These are phyloP conservation scores for Rhododendron griersonianum DNA, from an alignment of 148 eudicot genomes.

Conservation along the genomic window DNA sequence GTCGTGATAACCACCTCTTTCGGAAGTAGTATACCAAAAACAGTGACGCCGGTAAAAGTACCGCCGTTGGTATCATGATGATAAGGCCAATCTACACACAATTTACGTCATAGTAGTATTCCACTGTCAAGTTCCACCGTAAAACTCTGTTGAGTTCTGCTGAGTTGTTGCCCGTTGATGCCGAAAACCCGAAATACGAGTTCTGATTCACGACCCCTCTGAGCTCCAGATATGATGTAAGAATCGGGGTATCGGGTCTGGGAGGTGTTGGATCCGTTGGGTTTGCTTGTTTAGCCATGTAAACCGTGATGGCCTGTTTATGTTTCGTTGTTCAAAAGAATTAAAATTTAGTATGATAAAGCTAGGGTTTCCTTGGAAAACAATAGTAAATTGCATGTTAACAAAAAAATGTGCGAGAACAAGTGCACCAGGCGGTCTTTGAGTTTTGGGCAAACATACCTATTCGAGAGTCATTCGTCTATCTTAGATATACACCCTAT, in stretches of 20 bases:
- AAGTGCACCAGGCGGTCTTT: too few relatives aligned
- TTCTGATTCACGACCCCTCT: slow-evolving; percentile 27
- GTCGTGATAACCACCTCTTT: slow-evolving; percentile 8
- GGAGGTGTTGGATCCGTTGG: slow-evolving; percentile 13
- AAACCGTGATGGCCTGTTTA: too few relatives aligned
- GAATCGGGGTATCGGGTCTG: slow-evolving; percentile 49
- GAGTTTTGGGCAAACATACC: too few relatives aligned
- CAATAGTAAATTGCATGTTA: too few relatives aligned
- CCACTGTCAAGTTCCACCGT: slow-evolving; percentile 76
- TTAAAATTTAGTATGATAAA: too few relatives aligned
- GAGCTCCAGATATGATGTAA: slow-evolving; percentile 20
- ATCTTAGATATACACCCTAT: too few relatives aligned
- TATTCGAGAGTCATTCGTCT: too few relatives aligned
- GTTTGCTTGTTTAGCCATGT: too few relatives aligned
- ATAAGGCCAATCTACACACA: slow-evolving; percentile 11
- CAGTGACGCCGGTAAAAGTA: slow-evolving; percentile 17
- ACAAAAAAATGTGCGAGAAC: too few relatives aligned
- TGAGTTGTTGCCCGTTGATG: slow-evolving; percentile 43
- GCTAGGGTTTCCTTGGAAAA: too few relatives aligned
- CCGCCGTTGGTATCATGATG: slow-evolving; percentile 14
- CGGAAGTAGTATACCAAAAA: slow-evolving; percentile 11
- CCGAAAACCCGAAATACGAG: slow-evolving; percentile 83
- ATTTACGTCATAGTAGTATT: slow-evolving; percentile 9
- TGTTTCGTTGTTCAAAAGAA: too few relatives aligned
- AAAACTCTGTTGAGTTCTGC: slow-evolving; percentile 62